Evolutionary conservation across 2,329 filamentous ascomycete species (phyloP), one percentile per base, ranked within the genome.

Genomic region (Aspergillus latus): DNA sequence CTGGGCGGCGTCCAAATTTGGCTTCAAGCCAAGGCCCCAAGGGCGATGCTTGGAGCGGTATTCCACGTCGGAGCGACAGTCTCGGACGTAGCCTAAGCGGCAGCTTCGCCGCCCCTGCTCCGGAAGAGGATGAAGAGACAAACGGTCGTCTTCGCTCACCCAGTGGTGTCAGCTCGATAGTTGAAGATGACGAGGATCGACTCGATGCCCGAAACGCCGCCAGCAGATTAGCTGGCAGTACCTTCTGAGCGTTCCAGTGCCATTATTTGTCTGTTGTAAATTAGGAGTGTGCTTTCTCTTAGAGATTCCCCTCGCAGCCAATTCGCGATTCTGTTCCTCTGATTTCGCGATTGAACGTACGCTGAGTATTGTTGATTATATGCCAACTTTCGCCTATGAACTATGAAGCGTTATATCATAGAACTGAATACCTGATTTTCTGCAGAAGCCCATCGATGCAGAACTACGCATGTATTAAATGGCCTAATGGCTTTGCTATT

Each of bases 21-120:
- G 89, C 90, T 13, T 89, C 90, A 46, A 94, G 89, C 67, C 94
- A 99, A 75, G 94, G 94, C 0, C 93, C 94, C 49, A 96, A 96
- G 77, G 94, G 94, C n/a, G 94, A 99, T 73, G 88, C 94, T 13
- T 99, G 94, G 94, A 96, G 91, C 67, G 94, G 94, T 56, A 92
- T 97, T 29, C 90, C 92, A 36, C 84, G 94, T 59, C 84, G 90
- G 54, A 86, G 87, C 30, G 90, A 96, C 65, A 87, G 86, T n/a
- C 76, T 91, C 54, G 88, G 84, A 68, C 83, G 92, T 65, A 92
- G 87, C 69, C 82, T 92, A 62, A 91, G 88, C 54, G 86, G 88
- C 47, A 89, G 85, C 69, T 83, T 89, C 61, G 83, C 87, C 61
- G 78, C 83, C n/a, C 81, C 82, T 29, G 77, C 87, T 8, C 78